A percentile compares a stretch with the other conserved stretches of the same genome.
Evolutionary conservation across 805 yeast species (phyloP).

Genomic region (Cyberlindnera misumaiensis): DNA sequence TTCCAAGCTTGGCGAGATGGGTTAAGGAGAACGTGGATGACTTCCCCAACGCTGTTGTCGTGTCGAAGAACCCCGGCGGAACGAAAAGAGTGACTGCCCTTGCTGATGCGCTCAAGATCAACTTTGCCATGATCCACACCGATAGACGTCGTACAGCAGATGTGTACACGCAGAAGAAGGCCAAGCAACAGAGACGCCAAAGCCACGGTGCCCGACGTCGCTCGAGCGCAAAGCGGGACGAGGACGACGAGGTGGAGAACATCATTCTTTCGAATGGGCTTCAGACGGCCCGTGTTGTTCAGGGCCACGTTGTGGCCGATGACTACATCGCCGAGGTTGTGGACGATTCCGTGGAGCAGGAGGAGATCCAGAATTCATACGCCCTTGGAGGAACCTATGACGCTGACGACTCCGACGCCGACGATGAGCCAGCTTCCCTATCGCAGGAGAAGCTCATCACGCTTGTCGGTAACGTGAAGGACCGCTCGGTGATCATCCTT

Average conservation of each 20-base stretch:
- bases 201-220: slow-evolving; percentile 38
- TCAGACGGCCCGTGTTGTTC: slow-evolving; percentile 92
- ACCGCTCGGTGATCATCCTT: slow-evolving; percentile 84
- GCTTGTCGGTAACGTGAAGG: slow-evolving; percentile 90
- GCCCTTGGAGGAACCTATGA: slow-evolving; percentile 80
- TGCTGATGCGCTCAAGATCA: slow-evolving; percentile 93
- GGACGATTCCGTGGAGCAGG: slow-evolving; percentile 23
- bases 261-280: slow-evolving; percentile 70
- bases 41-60: slow-evolving; percentile 86
- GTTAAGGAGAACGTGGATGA: slow-evolving; percentile 84
- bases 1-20: slow-evolving; percentile 95
- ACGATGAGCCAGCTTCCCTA: slow-evolving; percentile 49
- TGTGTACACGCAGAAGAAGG: slow-evolving; percentile 34
- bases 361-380: slow-evolving; percentile 32
- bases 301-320: slow-evolving; percentile 96
- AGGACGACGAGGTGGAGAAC: slow-evolving; percentile 55
- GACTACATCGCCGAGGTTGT: slow-evolving; percentile 41
- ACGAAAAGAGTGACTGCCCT: slow-evolving; percentile 95
- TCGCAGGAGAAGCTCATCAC: slow-evolving; percentile 79
- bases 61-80: slow-evolving; percentile 98
- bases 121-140: slow-evolving; percentile 98
- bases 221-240: slow-evolving; percentile 34
- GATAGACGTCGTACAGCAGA: slow-evolving; percentile 90
- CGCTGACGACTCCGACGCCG: slow-evolving; percentile 81
- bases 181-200: slow-evolving; percentile 36